These are phyloP conservation scores for Pseudocercospora eumusae DNA, from an alignment of 2,329 filamentous ascomycete genomes.

Conservation along the genomic window DNA sequence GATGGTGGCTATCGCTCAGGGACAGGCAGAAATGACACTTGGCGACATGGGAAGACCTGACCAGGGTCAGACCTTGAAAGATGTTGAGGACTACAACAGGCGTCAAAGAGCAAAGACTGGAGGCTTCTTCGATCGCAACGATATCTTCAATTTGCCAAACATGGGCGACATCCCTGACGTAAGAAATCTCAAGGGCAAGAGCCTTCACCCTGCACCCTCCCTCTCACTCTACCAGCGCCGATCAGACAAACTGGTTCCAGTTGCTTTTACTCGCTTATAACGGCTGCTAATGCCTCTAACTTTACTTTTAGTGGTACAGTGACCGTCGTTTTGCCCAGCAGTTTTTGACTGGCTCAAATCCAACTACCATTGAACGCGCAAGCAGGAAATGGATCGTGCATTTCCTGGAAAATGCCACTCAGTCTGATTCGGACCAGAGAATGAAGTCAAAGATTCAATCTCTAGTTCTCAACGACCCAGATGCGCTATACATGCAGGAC, in stretches of 20 bases:
- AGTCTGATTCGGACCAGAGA: slow-evolving; percentile 31
- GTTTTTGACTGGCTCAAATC: slow-evolving; percentile 43
- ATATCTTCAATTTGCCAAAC: slow-evolving; percentile 35
- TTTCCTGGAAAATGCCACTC: slow-evolving; percentile 41
- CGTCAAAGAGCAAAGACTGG: slow-evolving; percentile 16
- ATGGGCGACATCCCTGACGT: slow-evolving; percentile 39
- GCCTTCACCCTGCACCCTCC: too few relatives aligned
- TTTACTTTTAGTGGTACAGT: slow-evolving; percentile 41
- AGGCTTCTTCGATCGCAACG: slow-evolving; percentile 25
- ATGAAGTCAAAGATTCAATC: slow-evolving; percentile 41
- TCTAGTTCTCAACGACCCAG: slow-evolving; percentile 35
- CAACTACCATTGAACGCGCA: slow-evolving; percentile 45
- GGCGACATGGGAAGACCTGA: slow-evolving; percentile 25
- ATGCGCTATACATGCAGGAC: slow-evolving; percentile 48
- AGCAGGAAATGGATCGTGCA: slow-evolving; percentile 39
- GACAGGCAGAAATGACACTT: slow-evolving; percentile 12
- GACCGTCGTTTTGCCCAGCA: slow-evolving; percentile 51
- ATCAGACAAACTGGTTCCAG: too few relatives aligned
- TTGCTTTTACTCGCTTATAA: too few relatives aligned
- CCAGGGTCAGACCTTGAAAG: slow-evolving; percentile 18
- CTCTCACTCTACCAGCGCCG: too few relatives aligned
- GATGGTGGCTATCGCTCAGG: slow-evolving; percentile 7
- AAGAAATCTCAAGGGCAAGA: too few relatives aligned
- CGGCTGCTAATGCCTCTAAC: too few relatives aligned
- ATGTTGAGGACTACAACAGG: slow-evolving; percentile 23